phyloP scores from a whole-genome alignment of 2,329 filamentous ascomycete genomes.

The Pestalotiopsis sp. region DNA sequence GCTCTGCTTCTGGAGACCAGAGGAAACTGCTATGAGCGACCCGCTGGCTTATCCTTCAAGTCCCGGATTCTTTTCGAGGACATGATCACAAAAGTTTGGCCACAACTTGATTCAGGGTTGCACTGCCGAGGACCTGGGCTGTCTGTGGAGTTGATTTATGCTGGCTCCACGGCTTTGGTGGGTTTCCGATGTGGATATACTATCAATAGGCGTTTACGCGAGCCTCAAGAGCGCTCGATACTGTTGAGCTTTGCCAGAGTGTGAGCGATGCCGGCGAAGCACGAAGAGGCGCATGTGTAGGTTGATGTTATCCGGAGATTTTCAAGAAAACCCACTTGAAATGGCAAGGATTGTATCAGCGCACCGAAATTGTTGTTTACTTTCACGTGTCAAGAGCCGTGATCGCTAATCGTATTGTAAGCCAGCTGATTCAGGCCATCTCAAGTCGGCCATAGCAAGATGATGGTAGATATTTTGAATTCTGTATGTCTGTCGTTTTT shows the following conservation, averaged over 20 bases:
- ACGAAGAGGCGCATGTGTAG: background rate
- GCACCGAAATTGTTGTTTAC: background rate
- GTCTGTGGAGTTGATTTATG: background rate
- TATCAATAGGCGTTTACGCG: background rate
- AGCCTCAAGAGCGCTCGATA: background rate
- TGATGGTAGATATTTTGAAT: background rate
- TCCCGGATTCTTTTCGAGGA: background rate
- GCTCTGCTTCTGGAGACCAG: background rate
- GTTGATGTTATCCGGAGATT: background rate
- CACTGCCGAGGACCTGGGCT: background rate
- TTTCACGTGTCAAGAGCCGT: background rate
- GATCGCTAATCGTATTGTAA: background rate
- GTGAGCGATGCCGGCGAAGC: background rate
- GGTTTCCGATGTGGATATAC: background rate
- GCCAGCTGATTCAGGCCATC: background rate
- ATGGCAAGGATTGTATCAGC: background rate
- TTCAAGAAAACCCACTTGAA: background rate
- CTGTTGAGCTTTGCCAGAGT: background rate
- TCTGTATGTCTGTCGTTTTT: background rate
- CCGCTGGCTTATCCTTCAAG: background rate
- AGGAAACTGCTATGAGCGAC: background rate
- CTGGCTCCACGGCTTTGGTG: background rate
- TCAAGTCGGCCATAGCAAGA: background rate
- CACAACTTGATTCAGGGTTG: background rate
- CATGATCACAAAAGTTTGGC: background rate